Evolutionary conservation across 1,284 basidiomycete species (phyloP).

Genomic region (Microbotryomycetes sp.): DNA sequence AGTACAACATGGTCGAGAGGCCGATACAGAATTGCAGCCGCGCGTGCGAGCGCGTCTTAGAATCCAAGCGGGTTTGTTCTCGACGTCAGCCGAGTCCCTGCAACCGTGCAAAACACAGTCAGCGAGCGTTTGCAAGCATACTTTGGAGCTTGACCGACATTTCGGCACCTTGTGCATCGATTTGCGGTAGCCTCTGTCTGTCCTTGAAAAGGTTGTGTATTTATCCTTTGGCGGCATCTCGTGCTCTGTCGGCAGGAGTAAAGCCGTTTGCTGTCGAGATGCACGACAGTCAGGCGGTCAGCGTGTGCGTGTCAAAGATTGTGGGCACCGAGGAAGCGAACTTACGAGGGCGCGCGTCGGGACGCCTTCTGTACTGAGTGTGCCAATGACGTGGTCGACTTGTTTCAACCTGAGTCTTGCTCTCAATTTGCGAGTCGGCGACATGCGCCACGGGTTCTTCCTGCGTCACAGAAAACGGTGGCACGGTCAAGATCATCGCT

Average conservation of each 20-base stretch:
- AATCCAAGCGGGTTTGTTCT: constrained; percentile 83
- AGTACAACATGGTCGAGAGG: background rate
- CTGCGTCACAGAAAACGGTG: constrained; percentile 45
- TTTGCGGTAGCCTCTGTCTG: constrained; percentile 71
- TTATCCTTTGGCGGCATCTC: constrained; percentile 87
- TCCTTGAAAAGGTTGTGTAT: constrained; percentile 82
- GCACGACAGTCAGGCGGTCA: background rate
- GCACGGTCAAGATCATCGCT: constrained; percentile 41
- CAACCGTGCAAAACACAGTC: no score
- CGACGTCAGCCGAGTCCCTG: constrained; percentile 58
- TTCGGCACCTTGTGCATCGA: constrained; percentile 77
- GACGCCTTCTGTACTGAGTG: constrained; percentile 72
- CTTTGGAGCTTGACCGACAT: no score
- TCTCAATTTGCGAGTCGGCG: constrained; percentile 82
- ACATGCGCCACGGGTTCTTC: constrained; percentile 93
- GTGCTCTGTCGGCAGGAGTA: constrained; percentile 75
- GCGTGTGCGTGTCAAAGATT: background rate
- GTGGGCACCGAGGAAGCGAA: constrained; percentile 28
- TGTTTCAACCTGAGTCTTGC: constrained; percentile 78
- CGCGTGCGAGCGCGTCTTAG: no score
- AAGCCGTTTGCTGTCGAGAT: constrained; percentile 51
- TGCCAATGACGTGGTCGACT: constrained; percentile 87
- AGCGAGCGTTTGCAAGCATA: background rate
- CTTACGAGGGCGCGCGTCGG: constrained; percentile 65
- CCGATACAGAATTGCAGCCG: no score